Base-by-base conservation (phyloP, 306 rosid species). In the Acacia acuminata region DNA sequence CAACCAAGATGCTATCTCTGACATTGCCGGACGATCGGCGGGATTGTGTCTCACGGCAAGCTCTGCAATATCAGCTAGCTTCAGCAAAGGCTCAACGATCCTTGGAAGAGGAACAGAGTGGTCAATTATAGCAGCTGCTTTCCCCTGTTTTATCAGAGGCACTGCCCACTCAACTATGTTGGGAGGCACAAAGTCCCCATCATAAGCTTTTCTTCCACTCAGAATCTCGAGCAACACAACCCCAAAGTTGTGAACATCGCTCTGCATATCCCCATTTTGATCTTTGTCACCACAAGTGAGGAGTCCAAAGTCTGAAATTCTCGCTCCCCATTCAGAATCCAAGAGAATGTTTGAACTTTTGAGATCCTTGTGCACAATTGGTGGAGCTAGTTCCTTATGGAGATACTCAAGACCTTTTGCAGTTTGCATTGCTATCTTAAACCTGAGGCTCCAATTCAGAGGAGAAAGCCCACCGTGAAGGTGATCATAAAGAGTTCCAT, bases 381-480 rank as follows among this genome's bases (percentile, higher is more conserved):
- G 92, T 82, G 98, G 97, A 56, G 79, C 73, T 0, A 88, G 79
- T 73, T 96, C 98, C 82, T 83, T 90, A 89, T 92, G 97, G 80
- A 96, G 98, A 71, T 92, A 91, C 84, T 91, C 97, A 0, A 96
- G 88, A 25, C 98, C 99, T 55, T 89, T 92, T 3, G 98, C 98
- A 22, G 89, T 91, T 76, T 96, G 98, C 93, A 89, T 89, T 9
- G 94, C 83, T 47, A 94, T 91, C 86, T 86, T 91, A 47, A 96
- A 43, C 77, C 99, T 79, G 24, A 94, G 81, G 75, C 67, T 84
- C 99, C 99, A 96, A 75, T 82, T 90, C 32, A 94, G 91, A 11
- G 97, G 94, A 70, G 97, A 92, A 81, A 96, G 92, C 4, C 99
- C 99, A 47, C 99, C 94, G 5, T 96, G 99, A 63, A 96, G 93